Base-by-base conservation (phyloP, 495 filamentous ascomycete species). In the Daldinia grandis region DNA sequence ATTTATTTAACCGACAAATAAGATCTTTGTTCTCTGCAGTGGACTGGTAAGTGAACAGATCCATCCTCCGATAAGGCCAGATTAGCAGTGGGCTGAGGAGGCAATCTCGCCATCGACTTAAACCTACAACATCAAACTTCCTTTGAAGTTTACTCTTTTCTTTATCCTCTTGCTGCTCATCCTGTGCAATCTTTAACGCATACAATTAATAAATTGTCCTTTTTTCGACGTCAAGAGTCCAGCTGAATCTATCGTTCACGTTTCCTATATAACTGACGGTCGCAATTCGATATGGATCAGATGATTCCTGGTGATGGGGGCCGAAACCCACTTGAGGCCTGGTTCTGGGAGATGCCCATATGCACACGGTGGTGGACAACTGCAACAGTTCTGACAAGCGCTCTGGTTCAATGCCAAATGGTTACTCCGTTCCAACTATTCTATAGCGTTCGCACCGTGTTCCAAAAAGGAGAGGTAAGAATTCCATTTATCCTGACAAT, bases 301-400 rank as follows among this genome's bases (percentile, higher is more conserved):
- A 76, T 77, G 73, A 87, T 91, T 80, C 84, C 90, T 60, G 87
- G 84, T 66, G 88, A 84, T 64, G 85, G 81, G 80, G 90, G 82
- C 78, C 89, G 91, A 66, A 92, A 95, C 73, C 95, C 93, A 25
- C 86, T 98, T 7, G 94, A 97, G 80, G 91, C 94, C 76, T 98
- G 95, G 95, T 97, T 97, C 81, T 97, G 90, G 80, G 95, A 98
- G 80, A 97, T 98, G 91, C 95, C 96, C 1, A 89, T 94, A 24
- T 95, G 94, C 75, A 98, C 96, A 27, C 83, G 95, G 53, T 95
- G 91, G 88, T 99, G 95, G 95, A 99, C 96, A 14, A 94, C 92
- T 5, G 94, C 94, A 40, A 96, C 93, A 0, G 90, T 98, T 15
- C 83, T 90, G 51, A 95, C 90, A n/a, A 94, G 92, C 72, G 89